phyloP scores from a whole-genome alignment of 208 protist species.

The Leishmania braziliensis region DNA sequence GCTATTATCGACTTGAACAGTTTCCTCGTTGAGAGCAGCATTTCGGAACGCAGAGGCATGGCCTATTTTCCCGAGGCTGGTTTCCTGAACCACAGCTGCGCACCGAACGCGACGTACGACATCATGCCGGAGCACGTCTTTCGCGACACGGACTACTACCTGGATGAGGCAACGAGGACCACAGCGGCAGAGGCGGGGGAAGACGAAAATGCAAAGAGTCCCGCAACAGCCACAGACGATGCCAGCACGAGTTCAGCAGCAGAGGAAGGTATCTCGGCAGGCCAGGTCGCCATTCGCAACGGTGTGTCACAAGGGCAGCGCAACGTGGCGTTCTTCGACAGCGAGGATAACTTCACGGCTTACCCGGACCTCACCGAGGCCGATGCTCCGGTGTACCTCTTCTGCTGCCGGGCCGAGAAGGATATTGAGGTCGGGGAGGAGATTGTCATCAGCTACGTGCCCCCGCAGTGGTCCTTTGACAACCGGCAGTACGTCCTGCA shows the following conservation, averaged over 20 bases:
- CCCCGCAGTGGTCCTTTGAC: slow-evolving; percentile 82
- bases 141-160: slow-evolving; percentile 75
- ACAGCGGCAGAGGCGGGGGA: slow-evolving; percentile 3
- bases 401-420: slow-evolving; percentile 83
- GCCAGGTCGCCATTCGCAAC: neutral
- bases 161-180: slow-evolving; percentile 41
- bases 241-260: neutral
- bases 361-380: slow-evolving; percentile 46
- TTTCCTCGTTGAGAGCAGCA: slow-evolving; percentile 86
- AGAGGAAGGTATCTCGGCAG: neutral
- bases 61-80: slow-evolving; percentile 90
- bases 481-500: slow-evolving; percentile 91
- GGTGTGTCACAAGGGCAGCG: slow-evolving; percentile 6
- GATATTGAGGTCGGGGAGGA: slow-evolving; percentile 75
- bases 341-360: slow-evolving; percentile 13
- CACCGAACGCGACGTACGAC: slow-evolving; percentile 83
- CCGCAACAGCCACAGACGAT: neutral
- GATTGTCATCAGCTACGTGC: slow-evolving; percentile 87
- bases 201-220: neutral
- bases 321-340: slow-evolving; percentile 29
- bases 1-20: slow-evolving; percentile 88
- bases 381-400: slow-evolving; percentile 72
- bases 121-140: slow-evolving; percentile 85
- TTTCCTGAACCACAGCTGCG: slow-evolving; percentile 90
- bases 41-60: slow-evolving; percentile 85